These are phyloP conservation scores for Dionaea muscipula DNA, from an alignment of 179 eudicot species.

Conservation along the genomic window DNA sequence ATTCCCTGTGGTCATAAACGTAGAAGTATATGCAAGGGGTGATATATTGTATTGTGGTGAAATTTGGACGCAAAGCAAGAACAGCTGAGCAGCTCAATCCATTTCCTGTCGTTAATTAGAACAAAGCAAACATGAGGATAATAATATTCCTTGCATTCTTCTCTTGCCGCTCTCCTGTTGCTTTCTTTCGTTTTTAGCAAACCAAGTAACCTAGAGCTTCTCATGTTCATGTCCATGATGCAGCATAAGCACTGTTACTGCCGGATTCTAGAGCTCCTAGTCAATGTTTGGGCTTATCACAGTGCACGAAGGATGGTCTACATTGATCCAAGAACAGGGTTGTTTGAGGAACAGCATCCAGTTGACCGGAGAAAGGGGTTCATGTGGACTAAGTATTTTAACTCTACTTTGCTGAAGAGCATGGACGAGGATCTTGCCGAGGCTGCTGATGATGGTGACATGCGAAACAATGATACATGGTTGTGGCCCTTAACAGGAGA, in stretches of 20 bases:
- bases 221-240: constrained; percentile 10
- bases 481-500: constrained; percentile 95
- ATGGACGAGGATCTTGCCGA: constrained; percentile 99
- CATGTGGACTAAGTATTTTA: constrained; percentile 85
- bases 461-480: constrained; percentile 57
- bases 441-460: constrained; percentile 70
- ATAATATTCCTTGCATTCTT: neutral
- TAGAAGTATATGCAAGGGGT: no score
- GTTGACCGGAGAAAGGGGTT: constrained; percentile 48
- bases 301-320: constrained; percentile 83
- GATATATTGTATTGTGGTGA: no score
- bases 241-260: constrained; percentile 88
- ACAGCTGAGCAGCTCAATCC: neutral
- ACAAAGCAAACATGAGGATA: no score
- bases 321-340: constrained; percentile 61
- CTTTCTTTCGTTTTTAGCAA: neutral
- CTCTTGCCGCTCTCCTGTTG: neutral
- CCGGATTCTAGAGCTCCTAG: constrained; percentile 64
- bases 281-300: constrained; percentile 97
- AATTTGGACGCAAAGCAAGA: no score
- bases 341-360: constrained; percentile 75
- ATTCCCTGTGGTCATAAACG: no score
- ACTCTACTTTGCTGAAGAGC: constrained; percentile 49
- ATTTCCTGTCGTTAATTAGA: neutral
- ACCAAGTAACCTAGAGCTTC: neutral